phyloP scores from a whole-genome alignment of 148 eudicot species.

The Nepenthes mirabilis region DNA sequence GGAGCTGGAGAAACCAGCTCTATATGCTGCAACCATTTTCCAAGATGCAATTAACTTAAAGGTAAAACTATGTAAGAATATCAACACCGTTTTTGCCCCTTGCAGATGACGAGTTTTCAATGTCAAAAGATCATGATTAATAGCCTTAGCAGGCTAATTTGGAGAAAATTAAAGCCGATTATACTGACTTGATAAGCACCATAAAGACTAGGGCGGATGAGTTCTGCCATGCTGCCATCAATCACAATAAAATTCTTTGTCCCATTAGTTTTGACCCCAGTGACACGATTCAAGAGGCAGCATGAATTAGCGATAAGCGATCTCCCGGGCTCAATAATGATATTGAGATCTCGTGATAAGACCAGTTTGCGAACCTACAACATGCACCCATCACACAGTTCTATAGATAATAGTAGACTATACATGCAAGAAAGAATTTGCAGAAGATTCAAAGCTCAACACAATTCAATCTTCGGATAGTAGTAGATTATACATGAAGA shows the following conservation, averaged over 20 bases:
- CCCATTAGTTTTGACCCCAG: conserved; percentile 95
- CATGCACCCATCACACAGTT: conserved; percentile 12
- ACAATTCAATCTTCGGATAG: neutral
- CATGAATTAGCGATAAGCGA: conserved; percentile 91
- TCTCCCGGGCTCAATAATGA: conserved; percentile 94
- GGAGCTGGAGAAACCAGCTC: conserved; percentile 74
- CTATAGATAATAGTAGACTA: neutral
- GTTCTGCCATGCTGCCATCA: conserved; percentile 99
- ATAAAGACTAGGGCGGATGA: conserved; percentile 92
- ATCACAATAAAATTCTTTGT: conserved; percentile 79
- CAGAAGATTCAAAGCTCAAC: neutral
- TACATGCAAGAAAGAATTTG: neutral
- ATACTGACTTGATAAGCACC: conserved; percentile 73
- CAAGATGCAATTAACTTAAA: neutral
- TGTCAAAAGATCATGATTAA: too few species aligned
- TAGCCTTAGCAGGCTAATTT: too few species aligned
- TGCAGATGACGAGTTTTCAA: too few species aligned
- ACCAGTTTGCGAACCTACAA: conserved; percentile 81
- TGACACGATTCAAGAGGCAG: conserved; percentile 85
- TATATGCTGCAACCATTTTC: conserved; percentile 50
- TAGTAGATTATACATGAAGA: neutral
- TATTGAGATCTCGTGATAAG: conserved; percentile 61
- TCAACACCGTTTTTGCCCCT: too few species aligned
- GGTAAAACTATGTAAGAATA: too few species aligned
- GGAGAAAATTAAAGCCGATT: neutral